Percentiles rank a stretch among this genome's conserved stretches.
phyloP scores from a whole-genome alignment of 345 rosid genomes.

The Syzygium aqueum region DNA sequence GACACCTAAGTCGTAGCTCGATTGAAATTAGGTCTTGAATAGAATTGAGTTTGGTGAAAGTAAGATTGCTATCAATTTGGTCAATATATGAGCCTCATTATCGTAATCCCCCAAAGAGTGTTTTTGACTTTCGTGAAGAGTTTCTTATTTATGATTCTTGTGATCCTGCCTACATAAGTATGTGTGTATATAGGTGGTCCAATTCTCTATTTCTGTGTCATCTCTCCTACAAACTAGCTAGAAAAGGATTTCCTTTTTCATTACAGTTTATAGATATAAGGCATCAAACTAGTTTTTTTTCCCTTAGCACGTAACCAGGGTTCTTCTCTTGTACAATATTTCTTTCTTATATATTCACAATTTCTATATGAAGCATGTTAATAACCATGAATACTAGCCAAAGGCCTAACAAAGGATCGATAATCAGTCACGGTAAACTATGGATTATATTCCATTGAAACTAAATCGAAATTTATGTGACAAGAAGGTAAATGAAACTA shows the following conservation, averaged over 20 bases:
- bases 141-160: neutral
- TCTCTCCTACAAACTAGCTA: neutral
- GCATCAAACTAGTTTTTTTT: neutral
- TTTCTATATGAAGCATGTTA: neutral
- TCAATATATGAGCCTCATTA: neutral
- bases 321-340: neutral
- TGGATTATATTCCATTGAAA: neutral
- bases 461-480: neutral
- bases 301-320: neutral
- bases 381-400: neutral
- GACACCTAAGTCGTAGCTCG: neutral
- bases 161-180: neutral
- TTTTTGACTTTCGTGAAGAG: neutral
- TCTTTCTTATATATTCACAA: neutral
- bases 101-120: neutral
- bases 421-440: neutral
- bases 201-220: neutral
- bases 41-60: neutral
- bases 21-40: neutral
- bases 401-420: neutral
- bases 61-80: neutral
- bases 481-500: neutral
- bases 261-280: neutral
- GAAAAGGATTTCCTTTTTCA: neutral
- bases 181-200: neutral